Conservation (phyloP, 2,329 filamentous ascomycete genomes). For the Sporothrix pseudoabietina region DNA sequence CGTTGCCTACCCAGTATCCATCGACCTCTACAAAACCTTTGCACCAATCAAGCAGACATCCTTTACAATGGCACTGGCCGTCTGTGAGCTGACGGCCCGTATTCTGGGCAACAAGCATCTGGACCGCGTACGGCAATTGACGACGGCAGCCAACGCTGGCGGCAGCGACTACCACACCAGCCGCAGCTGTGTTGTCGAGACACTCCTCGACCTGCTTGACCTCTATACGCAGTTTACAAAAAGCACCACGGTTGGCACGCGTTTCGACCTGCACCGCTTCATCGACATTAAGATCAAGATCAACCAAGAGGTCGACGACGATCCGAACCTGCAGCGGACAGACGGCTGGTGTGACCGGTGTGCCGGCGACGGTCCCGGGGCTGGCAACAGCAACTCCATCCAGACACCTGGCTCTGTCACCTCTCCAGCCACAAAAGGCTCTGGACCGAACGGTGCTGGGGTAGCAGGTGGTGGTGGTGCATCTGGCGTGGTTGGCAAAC, state of each 20-base stretch:
- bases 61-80: conserved; percentile 79
- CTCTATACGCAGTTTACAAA: conserved; percentile 84
- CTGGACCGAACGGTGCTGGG: conserved; percentile 40
- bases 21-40: conserved; percentile 92
- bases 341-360: conserved; percentile 61
- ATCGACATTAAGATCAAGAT: conserved; percentile 84
- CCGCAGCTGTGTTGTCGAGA: conserved; percentile 65
- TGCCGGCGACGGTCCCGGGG: conserved; percentile 46
- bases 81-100: conserved; percentile 77
- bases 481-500: conserved; percentile 31
- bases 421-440: conserved; percentile 47
- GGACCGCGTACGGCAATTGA: conserved; percentile 46
- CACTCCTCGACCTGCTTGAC: conserved; percentile 85
- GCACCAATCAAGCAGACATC: conserved; percentile 87
- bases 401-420: conserved; percentile 43
- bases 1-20: conserved; percentile 76
- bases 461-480: conserved; percentile 10
- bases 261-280: conserved; percentile 74
- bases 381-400: conserved; percentile 38
- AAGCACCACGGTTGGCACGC: conserved; percentile 71
- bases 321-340: conserved; percentile 63
- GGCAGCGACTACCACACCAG: conserved; percentile 46
- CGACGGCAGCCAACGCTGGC: conserved; percentile 46
- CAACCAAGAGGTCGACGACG: conserved; percentile 75
- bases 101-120: conserved; percentile 62